Evolutionary conservation across 441 rosid species (phyloP).

Genomic region (Erodium texanum): DNA sequence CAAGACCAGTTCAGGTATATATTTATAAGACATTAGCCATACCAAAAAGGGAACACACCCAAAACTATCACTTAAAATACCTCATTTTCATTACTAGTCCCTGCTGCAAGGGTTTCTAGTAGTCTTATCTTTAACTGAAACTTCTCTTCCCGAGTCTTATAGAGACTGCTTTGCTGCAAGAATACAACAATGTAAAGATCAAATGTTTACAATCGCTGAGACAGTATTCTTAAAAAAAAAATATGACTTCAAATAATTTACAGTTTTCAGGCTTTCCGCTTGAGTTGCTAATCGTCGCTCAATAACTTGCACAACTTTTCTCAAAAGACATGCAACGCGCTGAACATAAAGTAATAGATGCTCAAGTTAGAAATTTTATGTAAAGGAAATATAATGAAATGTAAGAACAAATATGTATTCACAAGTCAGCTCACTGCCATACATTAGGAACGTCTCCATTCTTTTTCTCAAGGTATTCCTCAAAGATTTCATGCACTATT

Average conservation of each 20-base stretch:
- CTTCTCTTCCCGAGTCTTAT: constrained; percentile 81
- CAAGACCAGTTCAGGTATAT: constrained; percentile 20
- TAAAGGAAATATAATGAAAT: background rate
- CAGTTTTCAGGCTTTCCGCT: constrained; percentile 66
- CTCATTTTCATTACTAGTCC: constrained; percentile 66
- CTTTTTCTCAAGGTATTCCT: constrained; percentile 58
- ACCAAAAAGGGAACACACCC: constrained; percentile 15
- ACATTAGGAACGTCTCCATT: constrained; percentile 67
- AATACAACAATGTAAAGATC: constrained; percentile 21
- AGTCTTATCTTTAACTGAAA: constrained; percentile 63
- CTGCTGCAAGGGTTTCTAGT: constrained; percentile 72
- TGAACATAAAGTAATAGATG: constrained; percentile 21
- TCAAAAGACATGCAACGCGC: constrained; percentile 53
- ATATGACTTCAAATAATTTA: constrained; percentile 25
- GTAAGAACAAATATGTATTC: constrained; percentile 11
- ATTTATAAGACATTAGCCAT: background rate
- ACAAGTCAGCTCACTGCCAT: constrained; percentile 27
- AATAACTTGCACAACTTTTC: constrained; percentile 54
- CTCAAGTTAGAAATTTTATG: constrained; percentile 13
- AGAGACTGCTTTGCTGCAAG: constrained; percentile 73
- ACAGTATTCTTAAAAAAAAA: constrained; percentile 18
- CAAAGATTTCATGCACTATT: constrained; percentile 53
- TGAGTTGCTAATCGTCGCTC: constrained; percentile 66
- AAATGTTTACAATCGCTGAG: constrained; percentile 16
- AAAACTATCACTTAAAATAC: constrained; percentile 28